Base-by-base conservation (phyloP, 768 basidiomycete genomes). In the Podaxis carcinomalis region DNA sequence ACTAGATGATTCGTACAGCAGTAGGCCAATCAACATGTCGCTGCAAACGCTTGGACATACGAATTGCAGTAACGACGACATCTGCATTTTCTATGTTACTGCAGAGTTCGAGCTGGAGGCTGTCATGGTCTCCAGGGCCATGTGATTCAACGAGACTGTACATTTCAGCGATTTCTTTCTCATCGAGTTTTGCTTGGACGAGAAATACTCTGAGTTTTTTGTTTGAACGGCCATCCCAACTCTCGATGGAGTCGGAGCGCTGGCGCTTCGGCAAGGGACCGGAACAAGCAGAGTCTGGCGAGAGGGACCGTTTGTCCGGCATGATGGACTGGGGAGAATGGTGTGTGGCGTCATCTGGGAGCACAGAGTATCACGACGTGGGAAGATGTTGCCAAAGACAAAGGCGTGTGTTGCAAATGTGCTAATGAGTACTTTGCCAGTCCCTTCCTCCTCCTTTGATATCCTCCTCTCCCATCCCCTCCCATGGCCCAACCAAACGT, bases 21-120 rank as follows among this genome's bases (percentile, higher is more conserved):
- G 85, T 65, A 1, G 77, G 72, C 87, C 87, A 88, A 32, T 78
- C 66, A 13, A 93, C 56, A 70, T 92, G 90, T 52, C 90, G 77
- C 71, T 90, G 86, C 1, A 93, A 73, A 1, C 92, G 80, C 62
- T 80, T 80, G 65, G 78, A 78, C 84, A 90, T 92, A 36, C 70
- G 78, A 27, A 92, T 76, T 16, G 76, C 80, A 4, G 91, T 90
- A 58, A 93, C 68, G 40, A 93, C 73, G 36, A 92, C 74, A 55
- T 92, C 83, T 4, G 89, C 86, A 10, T 82, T 78, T 14, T 77
- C 70, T 2, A 74, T 63, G 40, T 80, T 67, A 14, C 65, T 63
- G 58, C 79, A 79, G 32, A 82, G 67, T 56, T 76, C 68, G n/a
- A 73, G 57, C 10, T 65, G 62, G 44, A 68, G 56, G 28, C 62